Percentiles rank a stretch among this genome's conserved stretches.
These are phyloP conservation scores for Populus ilicifolia DNA, from an alignment of 345 rosid species.

Conservation along the genomic window DNA sequence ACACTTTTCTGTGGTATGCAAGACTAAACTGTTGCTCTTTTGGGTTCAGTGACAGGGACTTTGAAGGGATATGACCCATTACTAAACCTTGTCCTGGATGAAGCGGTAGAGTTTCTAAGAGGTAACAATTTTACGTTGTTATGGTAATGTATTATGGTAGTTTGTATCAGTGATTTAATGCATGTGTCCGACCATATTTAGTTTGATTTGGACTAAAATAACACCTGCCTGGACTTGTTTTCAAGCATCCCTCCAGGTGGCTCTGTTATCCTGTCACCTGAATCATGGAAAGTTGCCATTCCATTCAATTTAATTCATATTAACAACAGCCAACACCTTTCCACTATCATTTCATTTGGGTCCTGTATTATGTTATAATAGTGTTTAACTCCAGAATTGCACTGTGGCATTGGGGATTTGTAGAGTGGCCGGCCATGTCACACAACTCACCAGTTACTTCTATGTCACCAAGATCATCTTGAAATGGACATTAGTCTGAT, in stretches of 20 bases:
- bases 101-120: slow-evolving; percentile 76
- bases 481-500: background rate
- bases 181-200: background rate
- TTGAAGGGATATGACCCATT: slow-evolving; percentile 92
- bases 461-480: background rate
- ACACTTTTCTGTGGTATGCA: background rate
- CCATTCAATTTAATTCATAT: background rate
- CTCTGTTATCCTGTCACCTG: background rate
- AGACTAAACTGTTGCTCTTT: background rate
- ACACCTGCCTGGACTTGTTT: background rate
- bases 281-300: background rate
- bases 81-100: slow-evolving; percentile 91
- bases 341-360: background rate
- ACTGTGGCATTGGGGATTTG: background rate
- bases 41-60: slow-evolving; percentile 76
- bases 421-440: background rate
- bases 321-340: background rate
- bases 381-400: background rate
- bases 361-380: background rate
- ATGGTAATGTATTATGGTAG: background rate
- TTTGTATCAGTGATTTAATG: background rate
- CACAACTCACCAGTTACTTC: background rate
- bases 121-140: slow-evolving; percentile 39
- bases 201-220: background rate
- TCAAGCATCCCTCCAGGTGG: background rate